Conservation (phyloP, 495 filamentous ascomycete genomes). For the Tuber aestivum region DNA sequence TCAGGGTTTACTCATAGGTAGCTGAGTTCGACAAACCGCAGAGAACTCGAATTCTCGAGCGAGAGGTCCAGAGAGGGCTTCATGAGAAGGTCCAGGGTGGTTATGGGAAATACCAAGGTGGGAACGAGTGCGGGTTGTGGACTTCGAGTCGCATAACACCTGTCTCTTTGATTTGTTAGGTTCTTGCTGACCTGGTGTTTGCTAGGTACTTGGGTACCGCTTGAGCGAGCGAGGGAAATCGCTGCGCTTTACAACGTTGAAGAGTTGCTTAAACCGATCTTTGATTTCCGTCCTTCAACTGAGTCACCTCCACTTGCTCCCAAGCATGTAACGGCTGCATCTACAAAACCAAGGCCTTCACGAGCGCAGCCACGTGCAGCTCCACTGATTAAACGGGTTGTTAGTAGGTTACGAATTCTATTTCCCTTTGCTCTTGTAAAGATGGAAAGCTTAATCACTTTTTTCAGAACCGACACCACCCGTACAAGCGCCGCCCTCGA, state of each 20-base stretch:
- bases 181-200: conserved; percentile 30
- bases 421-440: conserved; percentile 4
- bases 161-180: neutral
- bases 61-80: conserved; percentile 90
- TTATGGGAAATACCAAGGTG: conserved; percentile 97
- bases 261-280: conserved; percentile 73
- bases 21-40: conserved; percentile 82
- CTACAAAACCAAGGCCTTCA: conserved; percentile 63
- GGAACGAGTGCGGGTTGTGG: conserved; percentile 17
- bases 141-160: conserved; percentile 10
- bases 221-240: conserved; percentile 70
- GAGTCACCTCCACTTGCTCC: conserved; percentile 88
- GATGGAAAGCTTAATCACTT: conserved; percentile 24
- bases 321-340: conserved; percentile 69
- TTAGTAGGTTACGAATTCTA: conserved; percentile 37
- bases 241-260: conserved; percentile 80
- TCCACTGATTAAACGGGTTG: conserved; percentile 23
- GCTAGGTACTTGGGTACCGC: conserved; percentile 89
- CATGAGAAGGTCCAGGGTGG: conserved; percentile 98
- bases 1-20: conserved; percentile 37
- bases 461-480: conserved; percentile 37
- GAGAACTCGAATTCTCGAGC: conserved; percentile 85
- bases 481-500: conserved; percentile 35
- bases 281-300: conserved; percentile 79
- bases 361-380: conserved; percentile 47